Percentiles rank a stretch among this genome's conserved stretches.
phyloP scores from a whole-genome alignment of 1,139 yeast species.

The Candida mesenterica region DNA sequence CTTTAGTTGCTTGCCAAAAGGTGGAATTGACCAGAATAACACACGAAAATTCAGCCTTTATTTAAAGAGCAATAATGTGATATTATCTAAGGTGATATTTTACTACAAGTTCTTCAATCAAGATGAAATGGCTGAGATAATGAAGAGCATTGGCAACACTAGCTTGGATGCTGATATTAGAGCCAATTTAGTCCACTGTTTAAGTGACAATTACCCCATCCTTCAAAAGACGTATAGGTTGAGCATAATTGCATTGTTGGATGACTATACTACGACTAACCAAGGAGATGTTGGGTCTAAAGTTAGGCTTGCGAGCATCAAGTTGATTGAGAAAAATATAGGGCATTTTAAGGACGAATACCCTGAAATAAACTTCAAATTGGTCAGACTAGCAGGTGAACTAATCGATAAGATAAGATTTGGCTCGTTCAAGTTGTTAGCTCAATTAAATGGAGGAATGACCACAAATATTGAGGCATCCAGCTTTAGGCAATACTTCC shows the following conservation, averaged over 20 bases:
- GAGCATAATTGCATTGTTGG: slow-evolving; percentile 30
- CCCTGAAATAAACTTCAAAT: slow-evolving; percentile 14
- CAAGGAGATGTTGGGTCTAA: slow-evolving; percentile 82
- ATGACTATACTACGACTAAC: slow-evolving; percentile 65
- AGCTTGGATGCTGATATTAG: slow-evolving; percentile 27
- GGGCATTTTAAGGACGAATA: slow-evolving; percentile 3
- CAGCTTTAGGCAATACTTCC: slow-evolving; percentile 24
- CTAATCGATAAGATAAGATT: slow-evolving; percentile 32
- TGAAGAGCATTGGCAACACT: slow-evolving; percentile 18
- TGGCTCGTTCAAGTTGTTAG: slow-evolving; percentile 26
- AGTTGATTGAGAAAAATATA: slow-evolving; percentile 31
- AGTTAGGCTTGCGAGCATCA: slow-evolving; percentile 54
- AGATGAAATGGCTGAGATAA: slow-evolving; percentile 12
- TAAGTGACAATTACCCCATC: slow-evolving; percentile 8
- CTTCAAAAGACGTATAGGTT: background rate
- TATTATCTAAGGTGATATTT: slow-evolving; percentile 35
- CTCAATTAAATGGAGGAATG: slow-evolving; percentile 5
- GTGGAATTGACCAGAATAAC: slow-evolving; percentile 15
- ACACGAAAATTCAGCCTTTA: slow-evolving; percentile 25
- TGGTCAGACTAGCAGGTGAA: slow-evolving; percentile 58
- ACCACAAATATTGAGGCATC: slow-evolving; percentile 4
- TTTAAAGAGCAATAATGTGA: slow-evolving; percentile 27
- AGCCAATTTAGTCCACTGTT: slow-evolving; percentile 21
- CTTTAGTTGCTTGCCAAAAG: slow-evolving; percentile 14
- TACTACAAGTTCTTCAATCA: slow-evolving; percentile 14